Base-by-base conservation (phyloP, 441 rosid genomes). In the Brassica balearica region DNA sequence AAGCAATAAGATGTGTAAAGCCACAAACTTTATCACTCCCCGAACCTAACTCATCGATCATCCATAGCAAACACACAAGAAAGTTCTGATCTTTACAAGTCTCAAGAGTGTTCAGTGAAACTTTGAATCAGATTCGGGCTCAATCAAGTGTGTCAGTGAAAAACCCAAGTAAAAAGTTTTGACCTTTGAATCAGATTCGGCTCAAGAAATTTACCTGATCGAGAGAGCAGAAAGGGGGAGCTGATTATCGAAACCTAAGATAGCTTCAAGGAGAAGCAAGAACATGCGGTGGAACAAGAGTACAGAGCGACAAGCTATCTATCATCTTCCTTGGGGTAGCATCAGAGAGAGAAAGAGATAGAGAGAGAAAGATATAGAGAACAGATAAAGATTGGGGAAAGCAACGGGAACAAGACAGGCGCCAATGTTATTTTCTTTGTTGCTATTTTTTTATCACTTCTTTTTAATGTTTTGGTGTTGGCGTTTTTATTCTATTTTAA, bases 361-460 rank as follows among this genome's bases (percentile, higher is more conserved):
- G 65, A 48, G 38, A 19, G 19, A 17, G 19, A 17, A 0, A 17
- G 19, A 17, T 0, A 17, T 0, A 69, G 55, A 55, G 34, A 46
- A 8, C 3, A 63, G 77, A 73, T 71, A 70, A 64, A 73, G 79
- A 73, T 74, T 15, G 67, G 29, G 27, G 71, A 69, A 77, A 73
- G 81, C 79, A 81, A 81, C 72, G 84, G 74, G 75, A 73, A 69
- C 81, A 68, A 68, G 69, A 73, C 81, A 71, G 79, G 84, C 81
- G 84, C 76, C 79, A 77, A 73, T 74, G 71, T 19, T 20, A 55
- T 62, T 63, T 60, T 17, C 48, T 41, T 17, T 55, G 11, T 41
- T 55, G 27, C 69, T 60, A 69, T 17, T 72, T 69, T 69, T 61
- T 62, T 48, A 62, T n/a, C 55, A 59, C 1, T 23, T 56, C 19